Evolutionary conservation across 2,329 filamentous ascomycete species (phyloP).

Genomic region (Aspergillus sp.): DNA sequence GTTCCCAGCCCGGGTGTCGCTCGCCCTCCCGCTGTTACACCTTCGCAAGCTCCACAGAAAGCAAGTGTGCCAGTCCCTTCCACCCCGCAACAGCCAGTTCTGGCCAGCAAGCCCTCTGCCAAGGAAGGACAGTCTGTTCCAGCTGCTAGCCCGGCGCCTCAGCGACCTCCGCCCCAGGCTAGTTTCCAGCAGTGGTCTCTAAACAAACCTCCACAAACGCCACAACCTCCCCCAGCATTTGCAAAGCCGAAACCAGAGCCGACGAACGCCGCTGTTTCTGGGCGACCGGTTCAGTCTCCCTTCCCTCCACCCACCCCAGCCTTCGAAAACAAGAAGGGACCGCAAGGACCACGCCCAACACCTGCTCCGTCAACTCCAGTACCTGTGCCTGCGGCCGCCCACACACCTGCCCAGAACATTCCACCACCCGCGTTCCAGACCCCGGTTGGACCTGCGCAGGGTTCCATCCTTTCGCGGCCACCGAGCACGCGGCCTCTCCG

Average conservation of each 20-base stretch:
- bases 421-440: conserved; percentile 30
- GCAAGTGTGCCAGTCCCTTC: conserved; percentile 20
- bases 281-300: conserved; percentile 24
- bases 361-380: conserved; percentile 33
- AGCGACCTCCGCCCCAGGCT: conserved; percentile 30
- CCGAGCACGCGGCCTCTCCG: conserved; percentile 33
- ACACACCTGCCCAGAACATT: conserved; percentile 29
- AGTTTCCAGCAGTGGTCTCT: conserved; percentile 43
- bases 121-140: conserved; percentile 19
- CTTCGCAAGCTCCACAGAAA: conserved; percentile 29
- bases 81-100: conserved; percentile 15
- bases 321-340: conserved; percentile 17
- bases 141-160: conserved; percentile 21
- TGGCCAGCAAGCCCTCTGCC: conserved; percentile 16
- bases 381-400: conserved; percentile 19
- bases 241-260: conserved; percentile 21
- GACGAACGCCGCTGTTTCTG: conserved; percentile 17
- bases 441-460: conserved; percentile 28
- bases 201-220: conserved; percentile 34
- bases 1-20: conserved; percentile 21
- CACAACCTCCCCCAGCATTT: conserved; percentile 28
- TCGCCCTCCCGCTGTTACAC: conserved; percentile 24
- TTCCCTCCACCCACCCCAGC: conserved; percentile 23
- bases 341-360: conserved; percentile 21
- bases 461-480: conserved; percentile 25